Percentiles rank a stretch among this genome's conserved stretches.
phyloP scores from a whole-genome alignment of 768 basidiomycete genomes.

The Psilocybe azurescens region DNA sequence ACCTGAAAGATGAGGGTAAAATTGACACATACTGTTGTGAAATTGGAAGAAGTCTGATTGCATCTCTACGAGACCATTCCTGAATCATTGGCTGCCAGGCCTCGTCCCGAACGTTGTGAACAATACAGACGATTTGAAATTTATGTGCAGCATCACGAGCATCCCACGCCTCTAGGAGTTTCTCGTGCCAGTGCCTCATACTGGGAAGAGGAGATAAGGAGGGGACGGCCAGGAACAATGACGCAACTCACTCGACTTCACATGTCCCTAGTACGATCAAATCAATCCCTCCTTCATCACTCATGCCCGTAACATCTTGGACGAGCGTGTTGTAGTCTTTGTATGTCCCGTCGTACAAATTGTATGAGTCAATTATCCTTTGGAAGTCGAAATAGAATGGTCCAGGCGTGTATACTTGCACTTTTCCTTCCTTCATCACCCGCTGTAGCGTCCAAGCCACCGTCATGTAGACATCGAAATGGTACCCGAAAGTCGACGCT shows the following conservation, averaged over 20 bases:
- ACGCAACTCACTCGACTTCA: slow-evolving; percentile 11
- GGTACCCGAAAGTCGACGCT: slow-evolving; percentile 8
- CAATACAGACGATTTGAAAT: slow-evolving; percentile 12
- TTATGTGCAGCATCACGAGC: slow-evolving; percentile 7
- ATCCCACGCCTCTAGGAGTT: slow-evolving; percentile 8
- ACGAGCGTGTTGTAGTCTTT: background rate
- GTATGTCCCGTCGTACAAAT: slow-evolving; percentile 1
- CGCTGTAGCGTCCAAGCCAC: slow-evolving; percentile 13
- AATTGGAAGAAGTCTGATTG: slow-evolving; percentile 13
- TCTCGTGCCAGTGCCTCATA: slow-evolving; percentile 2
- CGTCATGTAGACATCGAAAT: slow-evolving; percentile 15
- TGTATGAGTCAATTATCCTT: slow-evolving; percentile 7
- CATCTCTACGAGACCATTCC: slow-evolving; percentile 12
- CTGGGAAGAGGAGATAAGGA: background rate
- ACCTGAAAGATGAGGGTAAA: background rate
- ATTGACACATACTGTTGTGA: slow-evolving; percentile 8
- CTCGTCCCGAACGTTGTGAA: slow-evolving; percentile 7
- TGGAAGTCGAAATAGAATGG: slow-evolving; percentile 11
- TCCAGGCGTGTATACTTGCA: slow-evolving; percentile 1
- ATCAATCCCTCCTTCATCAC: slow-evolving; percentile 5
- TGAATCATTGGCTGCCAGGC: slow-evolving; percentile 6
- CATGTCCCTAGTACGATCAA: slow-evolving; percentile 10
- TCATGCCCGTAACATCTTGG: background rate
- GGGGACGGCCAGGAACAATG: too few species aligned
- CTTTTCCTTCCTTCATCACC: slow-evolving; percentile 2